Conservation (phyloP, 1,139 yeast species). For the Scheffersomyces segobiensis region DNA sequence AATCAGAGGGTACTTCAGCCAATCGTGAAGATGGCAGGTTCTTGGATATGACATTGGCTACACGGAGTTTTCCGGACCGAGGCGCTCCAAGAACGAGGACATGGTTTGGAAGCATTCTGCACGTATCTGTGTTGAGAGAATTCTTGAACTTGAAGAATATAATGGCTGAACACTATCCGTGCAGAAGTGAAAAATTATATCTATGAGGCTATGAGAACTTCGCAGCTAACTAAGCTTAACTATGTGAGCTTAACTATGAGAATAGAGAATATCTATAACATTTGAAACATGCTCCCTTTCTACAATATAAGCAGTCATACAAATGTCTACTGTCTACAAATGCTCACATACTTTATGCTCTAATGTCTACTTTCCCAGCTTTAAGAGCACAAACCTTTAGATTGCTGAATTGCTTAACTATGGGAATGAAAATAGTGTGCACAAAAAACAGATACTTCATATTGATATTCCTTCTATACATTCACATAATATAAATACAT, state of each 20-base stretch:
- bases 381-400: too few species aligned
- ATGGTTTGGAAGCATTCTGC: slow-evolving; percentile 26
- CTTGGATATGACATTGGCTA: slow-evolving; percentile 21
- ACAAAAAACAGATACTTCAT: not conserved
- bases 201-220: not conserved
- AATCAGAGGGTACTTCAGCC: slow-evolving; percentile 10
- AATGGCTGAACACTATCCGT: too few species aligned
- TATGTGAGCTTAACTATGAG: not conserved
- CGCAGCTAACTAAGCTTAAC: not conserved
- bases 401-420: not conserved
- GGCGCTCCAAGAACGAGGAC: slow-evolving; percentile 43
- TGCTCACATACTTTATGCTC: too few species aligned
- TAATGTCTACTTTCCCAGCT: too few species aligned
- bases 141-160: too few species aligned
- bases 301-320: not conserved
- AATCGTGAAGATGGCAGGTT: slow-evolving; percentile 1
- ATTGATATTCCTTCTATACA: not conserved
- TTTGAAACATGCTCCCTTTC: not conserved
- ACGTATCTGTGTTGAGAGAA: not conserved
- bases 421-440: not conserved
- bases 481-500: too few species aligned
- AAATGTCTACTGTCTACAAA: not conserved
- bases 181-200: not conserved
- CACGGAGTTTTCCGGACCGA: slow-evolving; percentile 34
- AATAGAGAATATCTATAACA: not conserved